A percentile compares a stretch with the other conserved stretches of the same genome.
Evolutionary conservation across 2,329 filamentous ascomycete genomes (phyloP).

Genomic region (Aspergillus cejpii): DNA sequence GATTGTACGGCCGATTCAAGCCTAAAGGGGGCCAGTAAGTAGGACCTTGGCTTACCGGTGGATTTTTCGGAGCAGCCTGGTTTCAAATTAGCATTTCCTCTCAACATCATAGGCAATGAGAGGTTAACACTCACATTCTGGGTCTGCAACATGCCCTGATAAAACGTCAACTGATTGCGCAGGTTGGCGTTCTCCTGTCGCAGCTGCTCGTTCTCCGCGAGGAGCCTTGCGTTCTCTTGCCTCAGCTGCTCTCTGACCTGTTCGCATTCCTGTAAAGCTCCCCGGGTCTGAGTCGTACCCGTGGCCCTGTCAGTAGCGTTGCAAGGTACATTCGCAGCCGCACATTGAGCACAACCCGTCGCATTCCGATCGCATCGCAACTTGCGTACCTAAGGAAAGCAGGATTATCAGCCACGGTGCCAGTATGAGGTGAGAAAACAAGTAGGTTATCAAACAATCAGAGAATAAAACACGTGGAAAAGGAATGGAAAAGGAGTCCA

Average conservation of each 20-base stretch:
- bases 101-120: no score
- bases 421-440: neutral
- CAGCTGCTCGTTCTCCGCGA: slow-evolving; percentile 3
- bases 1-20: no score
- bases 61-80: no score
- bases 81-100: no score
- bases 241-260: neutral
- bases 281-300: slow-evolving; percentile 16
- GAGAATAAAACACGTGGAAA: neutral
- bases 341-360: slow-evolving; percentile 17
- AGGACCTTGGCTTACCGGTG: no score
- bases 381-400: slow-evolving; percentile 15
- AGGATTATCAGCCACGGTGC: neutral
- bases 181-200: neutral
- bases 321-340: slow-evolving; percentile 11
- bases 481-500: neutral
- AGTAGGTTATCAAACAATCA: neutral
- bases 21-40: no score
- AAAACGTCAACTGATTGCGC: neutral
- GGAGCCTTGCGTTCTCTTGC: slow-evolving; percentile 1
- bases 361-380: slow-evolving; percentile 20
- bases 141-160: neutral
- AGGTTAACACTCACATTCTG: neutral
- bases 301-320: slow-evolving; percentile 22
- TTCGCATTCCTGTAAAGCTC: slow-evolving; percentile 8